These are phyloP conservation scores for Colletotrichum costaricense DNA, from an alignment of 2,329 filamentous ascomycete species.

Conservation along the genomic window DNA sequence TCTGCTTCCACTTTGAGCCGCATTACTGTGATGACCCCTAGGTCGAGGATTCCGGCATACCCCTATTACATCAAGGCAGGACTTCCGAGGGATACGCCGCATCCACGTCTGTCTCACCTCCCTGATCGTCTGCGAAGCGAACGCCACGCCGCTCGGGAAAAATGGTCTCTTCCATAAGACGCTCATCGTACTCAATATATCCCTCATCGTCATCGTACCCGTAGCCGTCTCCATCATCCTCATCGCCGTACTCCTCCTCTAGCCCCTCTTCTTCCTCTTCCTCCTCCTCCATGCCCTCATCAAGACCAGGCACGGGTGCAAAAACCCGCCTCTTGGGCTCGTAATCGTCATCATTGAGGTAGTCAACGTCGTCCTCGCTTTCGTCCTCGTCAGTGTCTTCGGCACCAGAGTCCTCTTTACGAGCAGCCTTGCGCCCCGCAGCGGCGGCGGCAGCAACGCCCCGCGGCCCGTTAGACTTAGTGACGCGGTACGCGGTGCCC, in stretches of 20 bases:
- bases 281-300: neutral
- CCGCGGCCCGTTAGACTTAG: constrained; percentile 29
- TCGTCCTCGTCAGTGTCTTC: constrained; percentile 40
- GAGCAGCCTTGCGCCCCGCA: neutral
- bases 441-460: constrained; percentile 25
- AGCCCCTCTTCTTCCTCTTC: constrained; percentile 9
- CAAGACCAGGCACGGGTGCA: constrained; percentile 10
- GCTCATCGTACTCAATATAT: constrained; percentile 33
- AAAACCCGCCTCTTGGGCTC: constrained; percentile 34
- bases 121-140: neutral
- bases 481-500: constrained; percentile 37
- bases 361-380: no score
- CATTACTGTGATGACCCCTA: neutral
- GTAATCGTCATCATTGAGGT: constrained; percentile 4
- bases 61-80: neutral
- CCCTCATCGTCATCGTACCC: constrained; percentile 43
- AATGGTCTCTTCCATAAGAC: no score
- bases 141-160: constrained; percentile 5
- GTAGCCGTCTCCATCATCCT: constrained; percentile 39
- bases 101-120: neutral
- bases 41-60: neutral
- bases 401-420: constrained; percentile 23
- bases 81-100: constrained; percentile 22
- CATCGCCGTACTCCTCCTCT: constrained; percentile 33
- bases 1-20: neutral